phyloP scores from a whole-genome alignment of 2,329 filamentous ascomycete species.

The Xylaria sp. region DNA sequence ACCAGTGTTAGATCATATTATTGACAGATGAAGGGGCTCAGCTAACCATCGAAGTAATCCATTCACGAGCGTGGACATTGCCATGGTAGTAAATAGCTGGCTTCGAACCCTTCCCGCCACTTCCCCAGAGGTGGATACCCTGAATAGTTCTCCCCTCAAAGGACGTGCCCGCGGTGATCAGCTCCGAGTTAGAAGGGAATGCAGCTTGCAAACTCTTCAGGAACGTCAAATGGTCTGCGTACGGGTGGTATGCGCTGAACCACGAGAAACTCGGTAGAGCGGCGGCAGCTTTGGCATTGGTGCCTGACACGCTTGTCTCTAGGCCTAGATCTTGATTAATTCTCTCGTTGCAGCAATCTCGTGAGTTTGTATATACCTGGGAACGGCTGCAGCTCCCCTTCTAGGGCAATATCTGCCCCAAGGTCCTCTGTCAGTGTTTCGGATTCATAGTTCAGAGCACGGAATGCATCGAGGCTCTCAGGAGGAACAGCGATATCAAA shows the following conservation, averaged over 20 bases:
- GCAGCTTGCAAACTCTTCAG: slow-evolving; percentile 57
- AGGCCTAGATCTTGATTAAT: slow-evolving; percentile 33
- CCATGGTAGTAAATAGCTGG: slow-evolving; percentile 62
- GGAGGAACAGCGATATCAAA: slow-evolving; percentile 51
- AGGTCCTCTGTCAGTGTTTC: slow-evolving; percentile 48
- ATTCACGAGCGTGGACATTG: slow-evolving; percentile 51
- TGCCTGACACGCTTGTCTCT: slow-evolving; percentile 23
- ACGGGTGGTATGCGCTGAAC: slow-evolving; percentile 65
- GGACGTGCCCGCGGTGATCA: slow-evolving; percentile 59
- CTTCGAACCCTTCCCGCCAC: slow-evolving; percentile 56
- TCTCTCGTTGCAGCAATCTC: neutral
- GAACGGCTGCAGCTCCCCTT: slow-evolving; percentile 47
- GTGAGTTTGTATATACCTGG: slow-evolving; percentile 36
- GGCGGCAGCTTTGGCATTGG: slow-evolving; percentile 39
- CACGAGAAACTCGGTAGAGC: slow-evolving; percentile 54
- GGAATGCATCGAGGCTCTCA: slow-evolving; percentile 46
- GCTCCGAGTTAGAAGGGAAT: slow-evolving; percentile 59
- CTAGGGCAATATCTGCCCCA: slow-evolving; percentile 48
- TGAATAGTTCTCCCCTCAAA: slow-evolving; percentile 64
- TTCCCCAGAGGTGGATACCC: slow-evolving; percentile 66
- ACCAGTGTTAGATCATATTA: slow-evolving; percentile 22
- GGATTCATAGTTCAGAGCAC: slow-evolving; percentile 45
- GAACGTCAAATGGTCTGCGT: slow-evolving; percentile 62
- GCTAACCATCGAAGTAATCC: slow-evolving; percentile 47
- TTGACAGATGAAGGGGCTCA: neutral